Evolutionary conservation across 2,329 filamentous ascomycete species (phyloP).

Genomic region (Hypoxylon rubiginosum): DNA sequence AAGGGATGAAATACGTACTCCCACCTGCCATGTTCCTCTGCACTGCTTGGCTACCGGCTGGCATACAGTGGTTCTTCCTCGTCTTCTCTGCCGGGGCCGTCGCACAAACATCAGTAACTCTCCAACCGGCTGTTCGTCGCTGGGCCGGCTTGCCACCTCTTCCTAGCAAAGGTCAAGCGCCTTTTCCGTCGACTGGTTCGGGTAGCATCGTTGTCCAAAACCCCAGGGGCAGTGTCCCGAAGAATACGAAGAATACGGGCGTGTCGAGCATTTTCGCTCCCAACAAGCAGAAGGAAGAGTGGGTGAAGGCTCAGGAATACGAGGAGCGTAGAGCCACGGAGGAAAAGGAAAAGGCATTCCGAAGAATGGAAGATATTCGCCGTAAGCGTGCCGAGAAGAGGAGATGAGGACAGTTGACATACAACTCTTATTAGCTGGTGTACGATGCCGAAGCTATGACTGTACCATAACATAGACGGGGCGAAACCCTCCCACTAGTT

Average conservation of each 20-base stretch:
- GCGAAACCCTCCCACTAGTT: conserved; percentile 5
- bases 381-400: conserved; percentile 31
- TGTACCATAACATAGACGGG: conserved; percentile 35
- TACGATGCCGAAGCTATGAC: conserved; percentile 14
- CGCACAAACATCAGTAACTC: conserved; percentile 54
- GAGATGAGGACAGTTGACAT: conserved; percentile 9
- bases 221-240: conserved; percentile 11
- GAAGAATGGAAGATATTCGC: conserved; percentile 46
- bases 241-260: conserved; percentile 31
- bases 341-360: conserved; percentile 58
- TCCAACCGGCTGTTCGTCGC: conserved; percentile 58
- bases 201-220: no score
- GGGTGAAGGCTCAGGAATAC: conserved; percentile 48
- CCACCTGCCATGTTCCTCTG: conserved; percentile 60
- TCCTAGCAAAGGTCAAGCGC: conserved; percentile 27
- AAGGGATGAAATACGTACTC: conserved; percentile 60
- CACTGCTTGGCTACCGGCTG: conserved; percentile 63
- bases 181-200: neutral
- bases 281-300: conserved; percentile 39
- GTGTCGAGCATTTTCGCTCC: conserved; percentile 41
- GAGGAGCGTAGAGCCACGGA: conserved; percentile 47
- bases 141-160: conserved; percentile 56
- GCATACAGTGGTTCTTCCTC: conserved; percentile 65
- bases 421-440: neutral
- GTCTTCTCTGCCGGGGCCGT: conserved; percentile 52